A percentile compares a stretch with the other conserved stretches of the same genome.
phyloP scores from a whole-genome alignment of 768 basidiomycete species.

The Hygrocybe coccinea region DNA sequence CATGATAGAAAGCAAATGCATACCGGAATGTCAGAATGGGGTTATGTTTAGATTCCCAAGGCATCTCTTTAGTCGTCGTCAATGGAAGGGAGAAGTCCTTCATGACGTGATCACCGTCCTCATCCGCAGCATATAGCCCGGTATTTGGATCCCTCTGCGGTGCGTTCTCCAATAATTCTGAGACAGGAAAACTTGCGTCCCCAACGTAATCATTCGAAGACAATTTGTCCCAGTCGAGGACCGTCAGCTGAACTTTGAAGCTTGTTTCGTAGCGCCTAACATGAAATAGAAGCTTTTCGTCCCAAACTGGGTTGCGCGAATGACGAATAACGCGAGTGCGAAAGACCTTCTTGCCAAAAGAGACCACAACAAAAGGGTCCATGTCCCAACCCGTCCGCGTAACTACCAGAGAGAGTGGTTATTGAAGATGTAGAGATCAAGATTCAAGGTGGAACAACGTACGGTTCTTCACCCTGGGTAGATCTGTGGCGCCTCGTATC shows the following conservation, averaged over 20 bases:
- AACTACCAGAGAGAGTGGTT: conserved; percentile 41
- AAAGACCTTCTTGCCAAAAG: conserved; percentile 97
- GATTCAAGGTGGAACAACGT: conserved; percentile 27
- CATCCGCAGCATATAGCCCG: conserved; percentile 50
- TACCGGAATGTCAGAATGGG: conserved; percentile 68
- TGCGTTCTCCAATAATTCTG: conserved; percentile 61
- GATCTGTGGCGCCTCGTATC: conserved; percentile 74
- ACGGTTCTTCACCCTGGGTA: conserved; percentile 87
- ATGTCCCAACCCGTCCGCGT: conserved; percentile 89
- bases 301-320: conserved; percentile 80
- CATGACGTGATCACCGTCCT: conserved; percentile 61
- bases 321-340: conserved; percentile 86
- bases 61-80: conserved; percentile 51
- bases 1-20: conserved; percentile 11
- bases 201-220: conserved; percentile 87
- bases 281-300: conserved; percentile 94
- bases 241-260: conserved; percentile 73
- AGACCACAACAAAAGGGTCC: conserved; percentile 95
- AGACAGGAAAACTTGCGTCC: conserved; percentile 65
- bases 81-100: conserved; percentile 67
- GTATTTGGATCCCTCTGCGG: conserved; percentile 59
- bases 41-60: conserved; percentile 70
- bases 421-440: neutral
- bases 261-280: conserved; percentile 80
- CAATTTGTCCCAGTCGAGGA: conserved; percentile 97